Conservation (phyloP, 129 eudicot species). For the Solidago caesia region DNA sequence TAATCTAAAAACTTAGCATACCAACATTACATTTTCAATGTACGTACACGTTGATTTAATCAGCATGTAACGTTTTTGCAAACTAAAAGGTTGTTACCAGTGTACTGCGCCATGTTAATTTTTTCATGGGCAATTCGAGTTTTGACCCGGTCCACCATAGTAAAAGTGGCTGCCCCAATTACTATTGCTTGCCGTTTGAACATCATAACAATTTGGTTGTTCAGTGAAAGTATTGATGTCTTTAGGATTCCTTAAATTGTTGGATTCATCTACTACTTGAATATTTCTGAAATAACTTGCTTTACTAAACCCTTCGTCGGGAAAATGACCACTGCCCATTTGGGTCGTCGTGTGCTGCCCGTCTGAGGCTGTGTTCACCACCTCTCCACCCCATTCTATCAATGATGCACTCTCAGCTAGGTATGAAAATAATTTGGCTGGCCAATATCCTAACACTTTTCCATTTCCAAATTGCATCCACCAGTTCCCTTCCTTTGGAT, state of each 20-base stretch:
- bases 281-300: constrained; percentile 70
- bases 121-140: constrained; percentile 52
- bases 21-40: not conserved
- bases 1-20: not conserved
- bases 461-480: constrained; percentile 89
- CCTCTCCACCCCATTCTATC: constrained; percentile 93
- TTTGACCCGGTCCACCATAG: constrained; percentile 91
- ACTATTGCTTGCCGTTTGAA: constrained; percentile 49
- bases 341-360: constrained; percentile 84
- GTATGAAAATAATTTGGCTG: constrained; percentile 58
- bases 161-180: constrained; percentile 73
- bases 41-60: not conserved
- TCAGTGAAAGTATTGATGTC: constrained; percentile 63
- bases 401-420: constrained; percentile 60
- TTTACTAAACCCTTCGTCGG: constrained; percentile 70
- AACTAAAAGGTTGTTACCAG: not conserved
- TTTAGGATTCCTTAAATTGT: constrained; percentile 55
- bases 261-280: constrained; percentile 64
- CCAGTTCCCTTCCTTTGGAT: constrained; percentile 84
- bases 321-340: constrained; percentile 94
- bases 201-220: constrained; percentile 64
- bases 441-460: constrained; percentile 85
- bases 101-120: not conserved
- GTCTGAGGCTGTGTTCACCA: constrained; percentile 67
- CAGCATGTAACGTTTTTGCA: not conserved